These are phyloP conservation scores for Sphagnum contortum DNA, from an alignment of 225 moss, liverwort and hornwort species.

Conservation along the genomic window DNA sequence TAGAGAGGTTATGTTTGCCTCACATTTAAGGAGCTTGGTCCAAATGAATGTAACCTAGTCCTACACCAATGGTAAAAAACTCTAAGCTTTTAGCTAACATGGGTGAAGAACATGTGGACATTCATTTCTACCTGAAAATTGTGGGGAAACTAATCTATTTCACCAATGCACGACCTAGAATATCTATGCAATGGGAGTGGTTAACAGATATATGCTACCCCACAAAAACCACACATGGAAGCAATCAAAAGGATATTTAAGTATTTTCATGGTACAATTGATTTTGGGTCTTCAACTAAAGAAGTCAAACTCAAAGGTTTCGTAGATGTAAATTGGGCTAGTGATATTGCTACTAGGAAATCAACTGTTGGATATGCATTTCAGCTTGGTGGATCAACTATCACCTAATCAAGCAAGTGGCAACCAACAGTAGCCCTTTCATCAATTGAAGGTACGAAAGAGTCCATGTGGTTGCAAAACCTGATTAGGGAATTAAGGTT, in stretches of 20 bases:
- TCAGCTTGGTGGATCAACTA: neutral
- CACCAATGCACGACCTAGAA: neutral
- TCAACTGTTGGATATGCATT: neutral
- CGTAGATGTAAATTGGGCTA: conserved; percentile 6
- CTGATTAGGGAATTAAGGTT: neutral
- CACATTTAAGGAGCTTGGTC: no score
- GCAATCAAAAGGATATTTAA: neutral
- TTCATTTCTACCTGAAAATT: neutral
- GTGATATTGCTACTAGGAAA: neutral
- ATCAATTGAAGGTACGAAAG: neutral
- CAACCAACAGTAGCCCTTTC: conserved; percentile 1
- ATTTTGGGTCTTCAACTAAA: neutral
- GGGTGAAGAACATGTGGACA: no score
- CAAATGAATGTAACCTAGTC: no score
- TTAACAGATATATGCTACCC: neutral
- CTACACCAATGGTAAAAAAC: no score
- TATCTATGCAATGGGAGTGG: no score
- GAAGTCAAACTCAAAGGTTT: neutral
- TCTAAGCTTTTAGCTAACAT: no score
- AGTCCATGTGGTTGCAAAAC: neutral
- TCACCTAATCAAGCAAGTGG: neutral
- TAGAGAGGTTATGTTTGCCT: no score
- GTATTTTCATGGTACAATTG: neutral
- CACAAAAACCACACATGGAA: no score
- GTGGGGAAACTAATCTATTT: neutral